Percentiles rank a stretch among this genome's conserved stretches.
Conservation (phyloP, 1,139 yeast genomes). For the Wickerhamomyces sp. region DNA sequence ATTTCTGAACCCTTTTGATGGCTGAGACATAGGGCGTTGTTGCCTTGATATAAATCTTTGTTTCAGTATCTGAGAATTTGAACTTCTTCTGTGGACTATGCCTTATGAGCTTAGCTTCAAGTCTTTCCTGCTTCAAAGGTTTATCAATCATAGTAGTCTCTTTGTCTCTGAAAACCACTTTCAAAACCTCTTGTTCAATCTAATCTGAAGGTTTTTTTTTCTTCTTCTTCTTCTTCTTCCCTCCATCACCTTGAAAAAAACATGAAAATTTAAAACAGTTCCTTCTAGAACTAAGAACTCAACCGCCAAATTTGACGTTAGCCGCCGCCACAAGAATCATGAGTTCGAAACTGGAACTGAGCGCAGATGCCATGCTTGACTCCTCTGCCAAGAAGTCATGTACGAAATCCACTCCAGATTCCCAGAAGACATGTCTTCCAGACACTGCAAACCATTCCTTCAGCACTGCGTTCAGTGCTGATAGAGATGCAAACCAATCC, state of each 20-base stretch:
- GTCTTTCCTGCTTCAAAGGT: conserved; percentile 2
- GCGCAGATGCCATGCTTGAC: no score
- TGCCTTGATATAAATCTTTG: conserved; percentile 50
- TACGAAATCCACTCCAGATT: no score
- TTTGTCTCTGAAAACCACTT: no score
- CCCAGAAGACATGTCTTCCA: background rate
- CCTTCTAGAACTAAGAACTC: no score
- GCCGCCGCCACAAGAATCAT: no score
- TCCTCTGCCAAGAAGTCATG: no score
- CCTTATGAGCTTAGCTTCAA: conserved; percentile 33
- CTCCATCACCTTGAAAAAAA: no score
- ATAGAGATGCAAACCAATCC: conserved; percentile 4
- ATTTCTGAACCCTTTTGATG: conserved; percentile 48
- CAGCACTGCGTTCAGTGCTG: conserved; percentile 8
- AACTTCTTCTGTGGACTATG: conserved; percentile 39
- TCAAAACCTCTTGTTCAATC: no score
- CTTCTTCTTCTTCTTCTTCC: background rate
- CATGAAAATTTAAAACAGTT: no score
- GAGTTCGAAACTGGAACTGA: no score
- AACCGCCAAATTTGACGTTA: no score
- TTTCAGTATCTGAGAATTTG: conserved; percentile 37
- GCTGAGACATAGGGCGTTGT: conserved; percentile 61
- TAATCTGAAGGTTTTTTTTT: no score
- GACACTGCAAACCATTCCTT: conserved; percentile 9
- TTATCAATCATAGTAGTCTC: background rate